Evolutionary conservation across 2,329 filamentous ascomycete genomes (phyloP), one percentile per base, ranked within the genome.

Genomic region (Pseudogymnoascus sp.): DNA sequence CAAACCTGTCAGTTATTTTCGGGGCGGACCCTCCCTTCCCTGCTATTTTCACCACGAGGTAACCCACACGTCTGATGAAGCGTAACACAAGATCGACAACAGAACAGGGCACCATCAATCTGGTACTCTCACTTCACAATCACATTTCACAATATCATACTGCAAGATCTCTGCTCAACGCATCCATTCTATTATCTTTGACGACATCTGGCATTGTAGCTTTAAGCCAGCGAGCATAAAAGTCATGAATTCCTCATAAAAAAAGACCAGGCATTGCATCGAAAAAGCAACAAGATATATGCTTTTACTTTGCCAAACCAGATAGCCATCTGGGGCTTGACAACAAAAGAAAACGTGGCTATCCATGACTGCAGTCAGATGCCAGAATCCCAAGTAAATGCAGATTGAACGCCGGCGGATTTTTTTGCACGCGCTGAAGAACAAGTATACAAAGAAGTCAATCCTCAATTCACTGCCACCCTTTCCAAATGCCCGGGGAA

Each of bases 391-490:
- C 58, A 38, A 60, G 58, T 60, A 60, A 60, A 60, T 60, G 58
- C 58, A 60, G 58, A 60, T 60, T 60, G 58, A 60, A 60, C 58
- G 58, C 58, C 58, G 58, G 37, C 58, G 58, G 58, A 60, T 41
- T 60, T 60, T 52, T 60, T 60, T 60, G 58, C 58, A 38, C 33
- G 37, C 58, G 58, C 58, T 60, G 33, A 60, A 63, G 41, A 55
- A 61, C 62, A 62, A 63, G 43, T 62, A 63, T 63, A 63, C 62
- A 63, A 63, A 63, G 61, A 62, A 62, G 49, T 41, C 31, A 38
- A 62, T 41, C 63, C 61, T 52, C 63, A 55, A 61, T 60, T 60
- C 58, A 60, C 60, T 52, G 52, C 61, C 61, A 63, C 61, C 55
- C 61, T 52, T 63, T 62, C 58, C 52, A 61, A 63, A 64, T 49